Evolutionary conservation across 2,329 filamentous ascomycete genomes (phyloP).

Genomic region (Penicillium occitanis): DNA sequence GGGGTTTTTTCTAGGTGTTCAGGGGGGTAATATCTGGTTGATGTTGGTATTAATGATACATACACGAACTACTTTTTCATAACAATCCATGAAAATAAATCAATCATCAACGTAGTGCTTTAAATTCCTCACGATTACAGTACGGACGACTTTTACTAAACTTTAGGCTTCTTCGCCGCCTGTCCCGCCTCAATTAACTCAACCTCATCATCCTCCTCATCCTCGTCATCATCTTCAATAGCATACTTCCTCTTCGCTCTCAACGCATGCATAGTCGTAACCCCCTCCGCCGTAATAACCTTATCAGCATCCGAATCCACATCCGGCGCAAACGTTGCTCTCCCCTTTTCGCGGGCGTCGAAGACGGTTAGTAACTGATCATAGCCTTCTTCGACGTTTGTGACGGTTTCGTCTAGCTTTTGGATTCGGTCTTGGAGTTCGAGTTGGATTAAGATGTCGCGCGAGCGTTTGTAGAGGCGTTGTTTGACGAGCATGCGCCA

Average conservation of each 20-base stretch:
- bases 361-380: conserved; percentile 52
- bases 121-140: background rate
- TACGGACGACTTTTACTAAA: conserved; percentile 19
- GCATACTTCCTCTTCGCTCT: conserved; percentile 36
- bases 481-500: conserved; percentile 65
- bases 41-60: background rate
- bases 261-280: conserved; percentile 16
- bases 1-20: background rate
- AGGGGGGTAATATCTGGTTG: background rate
- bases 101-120: background rate
- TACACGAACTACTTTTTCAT: background rate
- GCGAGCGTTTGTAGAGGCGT: conserved; percentile 60
- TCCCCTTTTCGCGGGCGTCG: conserved; percentile 32
- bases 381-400: conserved; percentile 60
- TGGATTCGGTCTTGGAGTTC: conserved; percentile 57
- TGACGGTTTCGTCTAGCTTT: conserved; percentile 60
- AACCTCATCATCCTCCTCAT: conserved; percentile 24
- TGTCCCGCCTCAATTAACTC: conserved; percentile 25
- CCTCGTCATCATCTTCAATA: conserved; percentile 29
- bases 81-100: background rate
- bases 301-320: conserved; percentile 19
- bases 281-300: conserved; percentile 23
- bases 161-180: conserved; percentile 35
- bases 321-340: conserved; percentile 26
- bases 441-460: conserved; percentile 59